These are phyloP conservation scores for Canna indica DNA, from an alignment of 176 grass and related monocot species.

Conservation along the genomic window DNA sequence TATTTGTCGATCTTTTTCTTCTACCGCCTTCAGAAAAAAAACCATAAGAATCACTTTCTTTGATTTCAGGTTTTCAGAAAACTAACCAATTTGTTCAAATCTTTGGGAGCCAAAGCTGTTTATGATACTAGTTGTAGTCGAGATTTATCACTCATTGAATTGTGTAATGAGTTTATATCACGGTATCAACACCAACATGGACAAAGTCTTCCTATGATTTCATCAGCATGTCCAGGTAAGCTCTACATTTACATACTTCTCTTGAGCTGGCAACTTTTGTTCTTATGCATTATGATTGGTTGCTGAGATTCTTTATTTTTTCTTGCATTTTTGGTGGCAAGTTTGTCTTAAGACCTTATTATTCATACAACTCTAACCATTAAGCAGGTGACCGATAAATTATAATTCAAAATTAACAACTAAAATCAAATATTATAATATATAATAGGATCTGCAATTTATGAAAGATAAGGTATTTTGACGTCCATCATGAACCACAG, in stretches of 20 bases:
- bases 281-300: neutral
- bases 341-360: too few species aligned
- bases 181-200: constrained; percentile 49
- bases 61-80: constrained; percentile 66
- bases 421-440: too few species aligned
- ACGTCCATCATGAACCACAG: too few species aligned
- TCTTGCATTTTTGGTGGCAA: neutral
- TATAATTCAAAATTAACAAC: too few species aligned
- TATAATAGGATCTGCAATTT: too few species aligned
- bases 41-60: constrained; percentile 2
- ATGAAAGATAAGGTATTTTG: too few species aligned
- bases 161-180: constrained; percentile 89
- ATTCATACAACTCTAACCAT: too few species aligned
- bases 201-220: constrained; percentile 63
- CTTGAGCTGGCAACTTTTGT: neutral
- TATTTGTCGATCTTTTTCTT: too few species aligned
- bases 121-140: constrained; percentile 78
- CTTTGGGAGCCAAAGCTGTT: constrained; percentile 69
- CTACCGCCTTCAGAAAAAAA: too few species aligned
- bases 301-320: neutral
- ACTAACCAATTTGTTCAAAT: constrained; percentile 72
- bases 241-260: neutral
- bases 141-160: constrained; percentile 82
- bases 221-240: constrained; percentile 88
- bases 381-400: too few species aligned